A percentile compares a stretch with the other conserved stretches of the same genome.
These are phyloP conservation scores for Malus asiatica DNA, from an alignment of 306 rosid species.

Conservation along the genomic window DNA sequence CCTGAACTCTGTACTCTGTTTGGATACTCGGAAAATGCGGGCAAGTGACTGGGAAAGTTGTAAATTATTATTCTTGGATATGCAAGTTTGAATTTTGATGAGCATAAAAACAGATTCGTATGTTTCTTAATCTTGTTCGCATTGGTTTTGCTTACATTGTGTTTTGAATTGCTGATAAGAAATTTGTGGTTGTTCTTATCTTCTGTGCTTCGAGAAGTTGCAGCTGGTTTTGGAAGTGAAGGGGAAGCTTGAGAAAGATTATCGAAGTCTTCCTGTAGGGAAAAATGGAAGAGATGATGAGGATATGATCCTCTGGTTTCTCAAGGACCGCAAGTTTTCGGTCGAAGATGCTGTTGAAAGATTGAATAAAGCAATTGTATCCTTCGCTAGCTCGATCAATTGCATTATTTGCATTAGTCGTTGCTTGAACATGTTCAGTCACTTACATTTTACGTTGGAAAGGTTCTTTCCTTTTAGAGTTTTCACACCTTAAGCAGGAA, in stretches of 20 bases:
- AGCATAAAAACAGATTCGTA: neutral
- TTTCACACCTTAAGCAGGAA: neutral
- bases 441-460: neutral
- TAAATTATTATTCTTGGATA: neutral
- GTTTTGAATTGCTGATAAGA: neutral
- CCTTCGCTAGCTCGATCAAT: slow-evolving; percentile 20
- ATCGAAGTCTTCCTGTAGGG: slow-evolving; percentile 61
- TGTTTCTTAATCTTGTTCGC: neutral
- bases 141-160: neutral
- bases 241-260: slow-evolving; percentile 67
- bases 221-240: slow-evolving; percentile 80
- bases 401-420: neutral
- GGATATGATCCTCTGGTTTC: slow-evolving; percentile 91
- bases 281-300: slow-evolving; percentile 95
- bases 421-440: neutral
- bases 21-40: neutral
- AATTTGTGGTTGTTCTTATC: neutral
- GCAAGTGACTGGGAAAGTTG: neutral
- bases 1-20: neutral
- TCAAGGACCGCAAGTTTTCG: slow-evolving; percentile 72
- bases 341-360: slow-evolving; percentile 58
- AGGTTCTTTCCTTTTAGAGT: neutral
- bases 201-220: slow-evolving; percentile 6
- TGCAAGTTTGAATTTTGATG: neutral
- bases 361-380: slow-evolving; percentile 81